These are phyloP conservation scores for Oligophagozyma castellii DNA, from an alignment of 1,139 yeast species.

Conservation along the genomic window DNA sequence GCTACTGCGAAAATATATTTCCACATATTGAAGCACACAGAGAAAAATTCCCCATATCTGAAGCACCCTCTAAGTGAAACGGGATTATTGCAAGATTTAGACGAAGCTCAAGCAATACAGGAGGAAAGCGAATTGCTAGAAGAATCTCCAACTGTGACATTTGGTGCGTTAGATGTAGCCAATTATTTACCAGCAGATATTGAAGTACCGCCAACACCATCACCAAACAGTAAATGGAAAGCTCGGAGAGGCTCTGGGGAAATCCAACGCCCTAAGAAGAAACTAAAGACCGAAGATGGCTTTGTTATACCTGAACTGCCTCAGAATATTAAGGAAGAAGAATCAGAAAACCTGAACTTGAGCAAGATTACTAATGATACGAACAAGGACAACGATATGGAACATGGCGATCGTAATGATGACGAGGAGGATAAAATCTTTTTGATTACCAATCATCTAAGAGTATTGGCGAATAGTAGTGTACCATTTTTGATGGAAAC, in stretches of 20 bases:
- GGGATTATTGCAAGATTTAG: conserved; percentile 27
- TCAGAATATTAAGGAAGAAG: too few relatives aligned
- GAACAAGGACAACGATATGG: conserved; percentile 6
- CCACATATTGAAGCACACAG: conserved; percentile 43
- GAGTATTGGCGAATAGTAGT: conserved; percentile 32
- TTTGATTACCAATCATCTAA: conserved; percentile 32
- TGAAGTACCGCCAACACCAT: conserved; percentile 21
- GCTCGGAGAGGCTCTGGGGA: conserved; percentile 21
- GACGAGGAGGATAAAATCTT: conserved; percentile 15
- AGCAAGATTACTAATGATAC: conserved; percentile 1
- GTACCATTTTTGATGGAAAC: conserved; percentile 36
- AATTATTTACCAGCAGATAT: conserved; percentile 32
- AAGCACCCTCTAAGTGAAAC: conserved; percentile 25
- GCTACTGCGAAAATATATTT: conserved; percentile 54
- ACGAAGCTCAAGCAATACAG: conserved; percentile 30
- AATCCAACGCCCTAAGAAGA: conserved; percentile 20
- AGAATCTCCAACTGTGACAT: conserved; percentile 24
- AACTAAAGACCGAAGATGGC: conserved; percentile 33
- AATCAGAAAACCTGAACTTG: conserved; percentile 2
- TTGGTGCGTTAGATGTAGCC: conserved; percentile 42
- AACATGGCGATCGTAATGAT: conserved; percentile 8
- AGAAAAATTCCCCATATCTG: conserved; percentile 37
- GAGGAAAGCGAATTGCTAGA: conserved; percentile 20
- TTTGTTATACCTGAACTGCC: conserved; percentile 17
- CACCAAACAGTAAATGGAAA: not conserved